Percentiles rank a stretch among this genome's conserved stretches.
Evolutionary conservation across 345 rosid species (phyloP).

Genomic region (Rhizophora apiculata): DNA sequence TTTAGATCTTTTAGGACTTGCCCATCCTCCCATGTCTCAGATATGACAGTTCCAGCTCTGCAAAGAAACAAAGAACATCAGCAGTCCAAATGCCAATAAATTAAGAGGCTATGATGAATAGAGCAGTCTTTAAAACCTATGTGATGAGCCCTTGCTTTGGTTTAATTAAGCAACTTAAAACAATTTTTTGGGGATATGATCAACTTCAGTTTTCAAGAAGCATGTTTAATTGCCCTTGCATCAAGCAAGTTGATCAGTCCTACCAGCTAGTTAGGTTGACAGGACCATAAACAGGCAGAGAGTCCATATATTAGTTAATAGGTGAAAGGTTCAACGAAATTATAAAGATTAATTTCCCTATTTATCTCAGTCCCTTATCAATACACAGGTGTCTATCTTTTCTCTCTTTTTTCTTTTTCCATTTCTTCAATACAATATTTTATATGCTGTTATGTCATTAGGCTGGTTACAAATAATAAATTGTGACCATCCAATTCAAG

Average conservation of each 20-base stretch:
- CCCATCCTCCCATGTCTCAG: constrained; percentile 99
- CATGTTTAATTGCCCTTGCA: not conserved
- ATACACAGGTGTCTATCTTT: not conserved
- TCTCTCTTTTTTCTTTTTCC: not conserved
- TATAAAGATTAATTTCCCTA: not conserved
- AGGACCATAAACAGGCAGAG: not conserved
- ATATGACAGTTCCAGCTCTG: constrained; percentile 96
- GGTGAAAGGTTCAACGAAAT: not conserved
- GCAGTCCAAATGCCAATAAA: not conserved
- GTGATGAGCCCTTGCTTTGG: not conserved
- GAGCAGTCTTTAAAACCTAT: not conserved
- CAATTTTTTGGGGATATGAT: not conserved
- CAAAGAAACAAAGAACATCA: constrained; percentile 20
- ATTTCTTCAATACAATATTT: not conserved
- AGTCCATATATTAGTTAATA: not conserved
- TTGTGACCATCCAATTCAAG: too few species aligned
- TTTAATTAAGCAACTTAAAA: not conserved
- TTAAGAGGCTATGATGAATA: not conserved
- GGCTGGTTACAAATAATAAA: too few species aligned
- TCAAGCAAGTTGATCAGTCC: not conserved
- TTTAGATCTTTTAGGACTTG: constrained; percentile 92
- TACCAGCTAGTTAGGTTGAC: not conserved
- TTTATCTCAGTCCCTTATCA: not conserved
- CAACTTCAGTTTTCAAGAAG: not conserved
- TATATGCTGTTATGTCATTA: not conserved